A percentile compares a stretch with the other conserved stretches of the same genome.
phyloP scores from a whole-genome alignment of 768 basidiomycete genomes.

The Xerocomus spinulosus region DNA sequence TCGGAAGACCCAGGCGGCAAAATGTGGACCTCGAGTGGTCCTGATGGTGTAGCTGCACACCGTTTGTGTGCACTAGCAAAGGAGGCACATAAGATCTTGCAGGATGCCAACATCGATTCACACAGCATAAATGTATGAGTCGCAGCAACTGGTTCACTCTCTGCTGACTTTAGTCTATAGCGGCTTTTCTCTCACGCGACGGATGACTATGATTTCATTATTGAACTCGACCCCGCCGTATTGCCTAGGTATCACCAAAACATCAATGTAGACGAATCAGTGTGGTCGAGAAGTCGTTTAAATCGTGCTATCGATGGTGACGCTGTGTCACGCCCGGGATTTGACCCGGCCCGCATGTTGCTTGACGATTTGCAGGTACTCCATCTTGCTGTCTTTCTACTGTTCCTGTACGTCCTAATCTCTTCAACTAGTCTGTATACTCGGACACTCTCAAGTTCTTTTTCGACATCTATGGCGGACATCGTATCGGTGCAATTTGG shows the following conservation, averaged over 20 bases:
- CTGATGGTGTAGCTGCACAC: slow-evolving; percentile 67
- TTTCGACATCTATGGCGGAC: slow-evolving; percentile 77
- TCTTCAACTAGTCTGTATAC: slow-evolving; percentile 53
- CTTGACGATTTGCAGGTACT: slow-evolving; percentile 70
- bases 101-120: slow-evolving; percentile 44
- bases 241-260: slow-evolving; percentile 77
- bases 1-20: slow-evolving; percentile 69
- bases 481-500: slow-evolving; percentile 80
- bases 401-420: neutral
- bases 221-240: slow-evolving; percentile 62
- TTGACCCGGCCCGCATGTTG: slow-evolving; percentile 71
- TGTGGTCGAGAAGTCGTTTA: slow-evolving; percentile 39
- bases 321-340: slow-evolving; percentile 52
- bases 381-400: neutral
- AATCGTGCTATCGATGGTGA: slow-evolving; percentile 29
- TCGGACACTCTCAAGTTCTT: slow-evolving; percentile 79
- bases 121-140: slow-evolving; percentile 57
- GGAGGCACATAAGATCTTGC: slow-evolving; percentile 64
- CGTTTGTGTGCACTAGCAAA: slow-evolving; percentile 69
- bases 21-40: slow-evolving; percentile 70
- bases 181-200: slow-evolving; percentile 81
- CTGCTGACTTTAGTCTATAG: slow-evolving; percentile 36
- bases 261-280: slow-evolving; percentile 44
- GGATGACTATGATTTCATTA: slow-evolving; percentile 79
- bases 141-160: neutral